A percentile compares a stretch with the other conserved stretches of the same genome.
These are phyloP conservation scores for Crucihimalaya himalaica DNA, from an alignment of 345 rosid genomes.

Conservation along the genomic window DNA sequence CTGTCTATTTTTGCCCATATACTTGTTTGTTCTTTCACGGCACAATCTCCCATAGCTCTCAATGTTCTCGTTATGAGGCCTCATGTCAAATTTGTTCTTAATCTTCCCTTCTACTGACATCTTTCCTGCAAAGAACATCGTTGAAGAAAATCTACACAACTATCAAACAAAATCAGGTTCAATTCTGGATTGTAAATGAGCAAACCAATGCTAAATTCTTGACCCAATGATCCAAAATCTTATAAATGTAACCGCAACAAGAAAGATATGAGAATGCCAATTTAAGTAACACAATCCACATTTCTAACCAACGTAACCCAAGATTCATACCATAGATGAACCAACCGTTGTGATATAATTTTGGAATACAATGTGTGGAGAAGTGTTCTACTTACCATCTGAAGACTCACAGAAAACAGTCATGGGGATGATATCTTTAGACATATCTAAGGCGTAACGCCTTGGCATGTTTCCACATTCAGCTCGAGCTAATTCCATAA, in stretches of 20 bases:
- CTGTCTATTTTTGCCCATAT: conserved; percentile 71
- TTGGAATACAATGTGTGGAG: background rate
- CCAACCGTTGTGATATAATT: background rate
- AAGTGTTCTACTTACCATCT: conserved; percentile 49
- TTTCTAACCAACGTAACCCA: background rate
- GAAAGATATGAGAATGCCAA: background rate
- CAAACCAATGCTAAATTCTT: background rate
- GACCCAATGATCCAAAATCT: background rate
- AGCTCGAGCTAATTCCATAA: conserved; percentile 54
- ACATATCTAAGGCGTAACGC: conserved; percentile 73
- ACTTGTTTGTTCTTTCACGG: conserved; percentile 76
- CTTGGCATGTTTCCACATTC: conserved; percentile 69
- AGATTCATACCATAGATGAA: background rate
- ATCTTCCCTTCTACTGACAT: conserved; percentile 73
- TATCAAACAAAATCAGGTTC: conserved; percentile 3
- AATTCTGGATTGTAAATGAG: background rate
- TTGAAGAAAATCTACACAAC: conserved; percentile 4
- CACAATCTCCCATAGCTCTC: conserved; percentile 80
- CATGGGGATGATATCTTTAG: conserved; percentile 73
- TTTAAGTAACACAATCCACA: background rate
- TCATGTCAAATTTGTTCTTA: conserved; percentile 80
- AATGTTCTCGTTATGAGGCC: conserved; percentile 69
- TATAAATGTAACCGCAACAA: background rate
- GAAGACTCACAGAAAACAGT: conserved; percentile 63
- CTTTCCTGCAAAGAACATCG: conserved; percentile 51